A percentile compares a stretch with the other conserved stretches of the same genome.
These are phyloP conservation scores for Bombardia bombarda DNA, from an alignment of 495 filamentous ascomycete species.

Conservation along the genomic window DNA sequence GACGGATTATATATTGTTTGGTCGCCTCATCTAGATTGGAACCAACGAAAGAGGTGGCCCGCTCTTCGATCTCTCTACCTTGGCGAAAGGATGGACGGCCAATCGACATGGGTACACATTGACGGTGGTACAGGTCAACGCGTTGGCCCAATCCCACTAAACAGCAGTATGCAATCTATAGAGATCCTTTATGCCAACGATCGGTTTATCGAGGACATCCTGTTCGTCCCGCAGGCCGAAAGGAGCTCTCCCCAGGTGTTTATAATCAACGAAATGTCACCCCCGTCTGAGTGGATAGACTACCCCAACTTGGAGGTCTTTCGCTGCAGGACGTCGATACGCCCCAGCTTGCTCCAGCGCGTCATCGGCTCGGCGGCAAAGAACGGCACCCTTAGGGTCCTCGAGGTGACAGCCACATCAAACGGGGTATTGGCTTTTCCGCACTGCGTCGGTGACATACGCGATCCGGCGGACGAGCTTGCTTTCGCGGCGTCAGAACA, in stretches of 20 bases:
- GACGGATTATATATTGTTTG: background rate
- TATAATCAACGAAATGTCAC: too few relatives aligned
- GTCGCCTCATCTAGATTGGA: background rate
- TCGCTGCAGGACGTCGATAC: constrained; percentile 5
- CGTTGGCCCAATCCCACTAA: too few relatives aligned
- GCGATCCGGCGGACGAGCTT: constrained; percentile 4
- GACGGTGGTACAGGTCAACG: too few relatives aligned
- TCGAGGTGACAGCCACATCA: constrained; percentile 9
- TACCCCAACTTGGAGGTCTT: constrained; percentile 17
- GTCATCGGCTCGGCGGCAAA: constrained; percentile 4
- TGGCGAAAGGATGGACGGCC: background rate
- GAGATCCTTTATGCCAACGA: too few relatives aligned
- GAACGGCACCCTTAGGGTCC: constrained; percentile 10
- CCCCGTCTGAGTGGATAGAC: too few relatives aligned
- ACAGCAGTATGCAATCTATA: too few relatives aligned
- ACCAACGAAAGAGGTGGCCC: background rate
- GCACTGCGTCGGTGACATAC: background rate
- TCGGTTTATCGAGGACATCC: too few relatives aligned
- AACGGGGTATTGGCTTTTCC: too few relatives aligned
- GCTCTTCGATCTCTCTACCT: constrained; percentile 2
- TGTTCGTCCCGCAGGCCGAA: too few relatives aligned
- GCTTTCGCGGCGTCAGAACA: constrained; percentile 5
- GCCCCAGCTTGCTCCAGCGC: background rate
- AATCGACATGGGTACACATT: too few relatives aligned
- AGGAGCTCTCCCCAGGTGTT: too few relatives aligned